A percentile compares a stretch with the other conserved stretches of the same genome.
These are phyloP conservation scores for Fraxinus platypoda DNA, from an alignment of 305 asterid species.

Conservation along the genomic window DNA sequence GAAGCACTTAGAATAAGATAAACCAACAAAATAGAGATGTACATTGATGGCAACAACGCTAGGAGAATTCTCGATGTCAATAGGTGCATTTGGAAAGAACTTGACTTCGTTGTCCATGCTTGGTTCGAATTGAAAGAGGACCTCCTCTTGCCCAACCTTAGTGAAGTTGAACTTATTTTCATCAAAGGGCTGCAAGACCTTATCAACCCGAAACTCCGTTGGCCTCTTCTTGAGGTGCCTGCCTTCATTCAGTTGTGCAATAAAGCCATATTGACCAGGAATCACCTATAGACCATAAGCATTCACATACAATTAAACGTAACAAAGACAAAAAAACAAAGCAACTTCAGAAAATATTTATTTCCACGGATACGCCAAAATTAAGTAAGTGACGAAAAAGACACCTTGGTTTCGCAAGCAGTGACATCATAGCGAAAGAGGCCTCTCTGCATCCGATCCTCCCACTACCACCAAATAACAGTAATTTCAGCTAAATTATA, in stretches of 20 bases:
- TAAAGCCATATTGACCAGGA: constrained; percentile 73
- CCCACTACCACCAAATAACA: constrained; percentile 61
- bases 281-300: constrained; percentile 51
- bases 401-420: constrained; percentile 88
- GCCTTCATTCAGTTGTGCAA: constrained; percentile 92
- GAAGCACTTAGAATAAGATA: background rate
- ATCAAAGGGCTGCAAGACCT: constrained; percentile 86
- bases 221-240: constrained; percentile 96
- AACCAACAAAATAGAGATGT: constrained; percentile 12
- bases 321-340: background rate
- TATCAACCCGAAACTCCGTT: constrained; percentile 83
- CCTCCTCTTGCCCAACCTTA: constrained; percentile 80
- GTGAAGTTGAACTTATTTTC: constrained; percentile 83
- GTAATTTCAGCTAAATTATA: constrained; percentile 10
- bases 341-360: background rate
- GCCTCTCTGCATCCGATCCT: constrained; percentile 85
- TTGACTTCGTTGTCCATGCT: constrained; percentile 47
- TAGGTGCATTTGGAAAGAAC: constrained; percentile 55
- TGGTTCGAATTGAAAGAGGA: constrained; percentile 68
- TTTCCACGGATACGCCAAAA: background rate
- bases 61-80: constrained; percentile 59
- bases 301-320: background rate
- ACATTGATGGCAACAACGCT: constrained; percentile 86
- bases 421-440: constrained; percentile 95
- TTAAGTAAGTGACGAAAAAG: background rate